Evolutionary conservation across 2,329 filamentous ascomycete genomes (phyloP).

Genomic region (Mycocentrospora acerina): DNA sequence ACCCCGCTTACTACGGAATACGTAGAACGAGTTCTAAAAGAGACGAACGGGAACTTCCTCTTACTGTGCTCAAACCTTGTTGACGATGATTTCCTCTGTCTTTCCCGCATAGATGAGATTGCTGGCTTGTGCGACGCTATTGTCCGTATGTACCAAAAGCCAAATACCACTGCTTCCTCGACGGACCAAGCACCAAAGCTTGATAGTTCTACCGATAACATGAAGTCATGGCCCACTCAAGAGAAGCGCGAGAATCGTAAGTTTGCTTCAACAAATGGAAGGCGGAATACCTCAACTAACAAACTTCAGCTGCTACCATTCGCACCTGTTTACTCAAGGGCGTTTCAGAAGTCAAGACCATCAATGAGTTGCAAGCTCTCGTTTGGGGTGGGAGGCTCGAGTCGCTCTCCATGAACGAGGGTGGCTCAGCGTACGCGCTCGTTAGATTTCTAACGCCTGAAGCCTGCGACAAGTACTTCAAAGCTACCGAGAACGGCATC

Average conservation of each 20-base stretch:
- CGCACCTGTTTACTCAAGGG: slow-evolving; percentile 33
- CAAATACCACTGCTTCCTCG: slow-evolving; percentile 1
- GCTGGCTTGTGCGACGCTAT: slow-evolving; percentile 24
- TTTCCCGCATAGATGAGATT: slow-evolving; percentile 26
- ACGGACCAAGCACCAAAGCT: neutral
- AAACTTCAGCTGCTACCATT: slow-evolving; percentile 14
- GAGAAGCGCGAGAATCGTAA: slow-evolving; percentile 34
- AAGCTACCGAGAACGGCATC: slow-evolving; percentile 40
- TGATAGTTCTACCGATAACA: slow-evolving; percentile 9
- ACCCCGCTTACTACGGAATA: slow-evolving; percentile 9
- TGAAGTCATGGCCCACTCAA: slow-evolving; percentile 29
- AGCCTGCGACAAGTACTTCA: slow-evolving; percentile 35
- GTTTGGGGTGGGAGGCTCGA: slow-evolving; percentile 44
- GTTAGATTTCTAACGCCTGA: slow-evolving; percentile 39
- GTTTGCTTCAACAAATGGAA: slow-evolving; percentile 1
- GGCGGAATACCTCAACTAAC: slow-evolving; percentile 9
- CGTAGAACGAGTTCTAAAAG: slow-evolving; percentile 16
- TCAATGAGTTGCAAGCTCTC: slow-evolving; percentile 35
- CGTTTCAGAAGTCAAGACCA: slow-evolving; percentile 18
- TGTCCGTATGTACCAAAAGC: slow-evolving; percentile 15
- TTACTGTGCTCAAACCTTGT: slow-evolving; percentile 22
- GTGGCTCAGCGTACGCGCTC: slow-evolving; percentile 24
- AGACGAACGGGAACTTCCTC: slow-evolving; percentile 25
- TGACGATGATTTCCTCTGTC: slow-evolving; percentile 15
- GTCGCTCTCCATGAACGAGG: slow-evolving; percentile 25